Conservation (phyloP, 169 alveolate species). For the Eimeria tenella region DNA sequence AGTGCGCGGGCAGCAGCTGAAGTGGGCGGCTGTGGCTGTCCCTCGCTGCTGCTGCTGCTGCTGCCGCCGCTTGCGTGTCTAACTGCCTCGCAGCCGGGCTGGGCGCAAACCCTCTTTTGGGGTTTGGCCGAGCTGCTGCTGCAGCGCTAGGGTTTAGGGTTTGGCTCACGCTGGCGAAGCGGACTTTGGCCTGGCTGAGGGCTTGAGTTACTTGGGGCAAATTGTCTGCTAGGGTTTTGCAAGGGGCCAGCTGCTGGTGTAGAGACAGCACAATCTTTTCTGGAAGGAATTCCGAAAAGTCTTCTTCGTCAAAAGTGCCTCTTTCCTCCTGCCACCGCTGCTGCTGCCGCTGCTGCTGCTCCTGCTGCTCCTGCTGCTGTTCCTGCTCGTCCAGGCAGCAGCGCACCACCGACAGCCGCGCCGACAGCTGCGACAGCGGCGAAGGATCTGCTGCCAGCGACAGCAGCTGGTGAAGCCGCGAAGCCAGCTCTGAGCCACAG, state of each 20-base stretch:
- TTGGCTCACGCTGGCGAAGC: slow-evolving; percentile 1
- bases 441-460: slow-evolving; percentile 32
- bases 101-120: no score
- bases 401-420: slow-evolving; percentile 31
- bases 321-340: slow-evolving; percentile 48
- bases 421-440: slow-evolving; percentile 6
- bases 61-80: no score
- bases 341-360: slow-evolving; percentile 60
- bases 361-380: slow-evolving; percentile 32
- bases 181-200: neutral
- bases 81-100: no score
- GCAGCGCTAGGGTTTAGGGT: slow-evolving; percentile 21
- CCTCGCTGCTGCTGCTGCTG: no score
- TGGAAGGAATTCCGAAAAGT: neutral
- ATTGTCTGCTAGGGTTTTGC: neutral
- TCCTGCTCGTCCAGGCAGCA: slow-evolving; percentile 48
- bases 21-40: no score
- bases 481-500: neutral
- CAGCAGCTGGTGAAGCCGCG: slow-evolving; percentile 26
- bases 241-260: neutral
- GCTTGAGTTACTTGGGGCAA: neutral
- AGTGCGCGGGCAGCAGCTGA: no score
- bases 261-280: slow-evolving; percentile 22
- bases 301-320: neutral
- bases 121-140: no score